Evolutionary conservation across 495 filamentous ascomycete genomes (phyloP).

Genomic region (Thermochaetoides thermophila): DNA sequence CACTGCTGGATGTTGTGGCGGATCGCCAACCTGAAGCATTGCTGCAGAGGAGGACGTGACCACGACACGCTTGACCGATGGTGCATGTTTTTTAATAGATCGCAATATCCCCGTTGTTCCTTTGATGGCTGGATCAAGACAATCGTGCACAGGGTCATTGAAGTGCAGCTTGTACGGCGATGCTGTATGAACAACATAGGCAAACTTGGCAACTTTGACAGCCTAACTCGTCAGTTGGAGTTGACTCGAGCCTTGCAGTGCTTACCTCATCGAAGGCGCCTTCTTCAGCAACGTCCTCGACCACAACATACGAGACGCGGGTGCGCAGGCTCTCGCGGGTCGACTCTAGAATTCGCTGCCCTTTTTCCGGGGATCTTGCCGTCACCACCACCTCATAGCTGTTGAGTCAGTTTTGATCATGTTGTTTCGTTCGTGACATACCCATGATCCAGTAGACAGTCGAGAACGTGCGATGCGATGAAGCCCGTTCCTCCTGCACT

Average conservation of each 20-base stretch:
- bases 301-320: constrained; percentile 19
- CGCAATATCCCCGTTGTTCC: constrained; percentile 28
- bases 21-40: constrained; percentile 20
- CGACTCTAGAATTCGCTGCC: constrained; percentile 20
- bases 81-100: constrained; percentile 19
- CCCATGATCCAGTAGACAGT: constrained; percentile 19
- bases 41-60: constrained; percentile 33
- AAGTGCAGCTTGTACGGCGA: constrained; percentile 26
- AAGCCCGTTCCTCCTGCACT: constrained; percentile 25
- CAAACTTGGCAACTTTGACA: too few species aligned
- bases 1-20: constrained; percentile 20
- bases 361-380: constrained; percentile 26
- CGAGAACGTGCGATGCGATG: constrained; percentile 27
- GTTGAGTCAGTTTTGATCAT: neutral
- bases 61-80: constrained; percentile 26
- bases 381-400: constrained; percentile 27
- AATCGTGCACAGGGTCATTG: constrained; percentile 23
- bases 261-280: constrained; percentile 23
- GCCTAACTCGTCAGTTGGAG: constrained; percentile 14
- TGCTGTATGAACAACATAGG: constrained; percentile 31
- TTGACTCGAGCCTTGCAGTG: constrained; percentile 3
- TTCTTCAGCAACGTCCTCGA: constrained; percentile 20
- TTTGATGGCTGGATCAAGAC: constrained; percentile 29
- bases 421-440: neutral
- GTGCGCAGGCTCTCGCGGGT: constrained; percentile 3